These are phyloP conservation scores for Austropuccinia psidii DNA, from an alignment of 1,284 basidiomycete species.

Conservation along the genomic window DNA sequence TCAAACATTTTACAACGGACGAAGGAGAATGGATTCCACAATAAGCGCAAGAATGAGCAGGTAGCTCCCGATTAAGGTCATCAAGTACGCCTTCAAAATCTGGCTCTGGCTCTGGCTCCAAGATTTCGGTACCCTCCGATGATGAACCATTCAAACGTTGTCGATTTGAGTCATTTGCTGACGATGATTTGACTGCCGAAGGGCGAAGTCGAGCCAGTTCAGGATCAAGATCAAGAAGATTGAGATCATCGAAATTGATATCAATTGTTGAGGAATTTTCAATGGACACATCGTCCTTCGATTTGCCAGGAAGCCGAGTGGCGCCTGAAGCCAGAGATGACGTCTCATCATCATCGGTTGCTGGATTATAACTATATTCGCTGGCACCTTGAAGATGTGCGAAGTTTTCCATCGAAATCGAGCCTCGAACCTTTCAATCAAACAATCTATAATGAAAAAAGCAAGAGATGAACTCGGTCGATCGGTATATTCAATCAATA, in stretches of 20 bases:
- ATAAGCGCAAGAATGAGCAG: constrained; percentile 92
- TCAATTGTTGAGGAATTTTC: constrained; percentile 23
- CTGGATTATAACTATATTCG: constrained; percentile 34
- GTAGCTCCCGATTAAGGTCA: constrained; percentile 74
- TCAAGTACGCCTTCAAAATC: constrained; percentile 79
- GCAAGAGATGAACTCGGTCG: too few relatives aligned
- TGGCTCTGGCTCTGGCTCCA: constrained; percentile 53
- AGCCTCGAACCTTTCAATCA: too few relatives aligned
- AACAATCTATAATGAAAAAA: too few relatives aligned
- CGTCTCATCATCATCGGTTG: constrained; percentile 30
- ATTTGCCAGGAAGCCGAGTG: background rate
- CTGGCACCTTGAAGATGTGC: constrained; percentile 32
- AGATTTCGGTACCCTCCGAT: background rate
- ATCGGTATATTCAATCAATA: too few relatives aligned
- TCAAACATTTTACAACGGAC: constrained; percentile 90
- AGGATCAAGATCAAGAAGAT: constrained; percentile 14
- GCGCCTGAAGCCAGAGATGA: constrained; percentile 28
- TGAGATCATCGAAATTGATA: constrained; percentile 33
- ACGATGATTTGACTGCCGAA: background rate
- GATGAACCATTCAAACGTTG: background rate
- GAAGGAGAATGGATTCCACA: constrained; percentile 98
- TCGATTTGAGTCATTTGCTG: background rate
- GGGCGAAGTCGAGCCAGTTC: background rate
- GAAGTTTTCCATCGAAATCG: constrained; percentile 32
- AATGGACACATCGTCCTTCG: background rate